phyloP scores from a whole-genome alignment of 2,329 filamentous ascomycete genomes.

The Geosmithia flava region DNA sequence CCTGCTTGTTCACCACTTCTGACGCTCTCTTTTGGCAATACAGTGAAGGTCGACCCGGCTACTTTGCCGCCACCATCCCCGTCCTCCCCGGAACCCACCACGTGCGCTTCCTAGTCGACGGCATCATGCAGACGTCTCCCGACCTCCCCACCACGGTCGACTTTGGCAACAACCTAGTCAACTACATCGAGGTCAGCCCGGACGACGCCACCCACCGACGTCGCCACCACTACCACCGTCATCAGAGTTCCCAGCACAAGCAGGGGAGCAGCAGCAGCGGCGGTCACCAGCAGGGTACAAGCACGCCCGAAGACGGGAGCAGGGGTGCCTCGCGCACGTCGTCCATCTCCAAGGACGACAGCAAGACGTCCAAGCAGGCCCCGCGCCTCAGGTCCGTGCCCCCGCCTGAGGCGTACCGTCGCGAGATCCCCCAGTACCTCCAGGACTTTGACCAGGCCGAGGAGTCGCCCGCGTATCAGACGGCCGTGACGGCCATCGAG shows the following conservation, averaged over 20 bases:
- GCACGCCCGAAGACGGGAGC: constrained; percentile 13
- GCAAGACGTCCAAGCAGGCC: constrained; percentile 14
- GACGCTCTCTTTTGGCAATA: background rate
- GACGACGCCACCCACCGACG: constrained; percentile 38
- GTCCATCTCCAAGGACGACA: constrained; percentile 1
- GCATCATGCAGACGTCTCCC: constrained; percentile 80
- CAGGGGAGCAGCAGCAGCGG: constrained; percentile 6
- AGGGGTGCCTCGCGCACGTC: constrained; percentile 1
- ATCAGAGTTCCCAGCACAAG: background rate
- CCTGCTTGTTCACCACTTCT: background rate
- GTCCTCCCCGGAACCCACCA: constrained; percentile 92
- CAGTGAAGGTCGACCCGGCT: constrained; percentile 45
- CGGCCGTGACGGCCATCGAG: constrained; percentile 62
- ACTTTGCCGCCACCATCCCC: constrained; percentile 66
- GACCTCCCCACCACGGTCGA: constrained; percentile 90
- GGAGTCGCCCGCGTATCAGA: constrained; percentile 60
- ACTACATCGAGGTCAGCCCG: constrained; percentile 88
- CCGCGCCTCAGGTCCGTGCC: constrained; percentile 43
- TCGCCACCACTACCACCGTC: background rate
- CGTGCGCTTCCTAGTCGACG: constrained; percentile 90
- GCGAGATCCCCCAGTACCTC: constrained; percentile 72
- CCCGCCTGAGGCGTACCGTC: constrained; percentile 51
- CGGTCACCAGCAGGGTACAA: too few relatives aligned
- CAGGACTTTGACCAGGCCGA: constrained; percentile 78
- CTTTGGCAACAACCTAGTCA: constrained; percentile 95